Evolutionary conservation across 148 eudicot species (phyloP), one percentile per base, ranked within the genome.

Genomic region (Vaccinium macrocarpon): DNA sequence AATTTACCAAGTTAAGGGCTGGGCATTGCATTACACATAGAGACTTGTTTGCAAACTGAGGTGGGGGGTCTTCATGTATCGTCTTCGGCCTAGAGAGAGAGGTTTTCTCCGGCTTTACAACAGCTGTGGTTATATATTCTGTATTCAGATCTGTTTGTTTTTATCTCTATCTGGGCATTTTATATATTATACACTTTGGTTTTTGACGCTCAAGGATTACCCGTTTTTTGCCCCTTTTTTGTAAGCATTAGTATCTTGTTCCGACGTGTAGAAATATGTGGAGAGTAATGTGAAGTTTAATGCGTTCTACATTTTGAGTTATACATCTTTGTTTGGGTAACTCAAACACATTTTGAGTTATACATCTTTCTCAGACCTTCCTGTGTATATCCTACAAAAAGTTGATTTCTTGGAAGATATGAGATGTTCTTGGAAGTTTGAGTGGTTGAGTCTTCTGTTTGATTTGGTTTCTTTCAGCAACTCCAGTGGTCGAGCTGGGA

Each of bases 401-500:
- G 2, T 68, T 29, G 70, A 79, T 61, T 51, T 29, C 51, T 21
- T 21, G 6, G 27, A 42, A 75, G 52, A 21, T 48, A 29, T 80
- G 52, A 72, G 72, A 79, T 35, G 27, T 53, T 83, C 48, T 61
- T 59, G 48, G 25, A 27, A 13, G 10, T 46, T 25, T 80, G 61
- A 48, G 73, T 6, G 8, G 19, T 66, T 56, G 49, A 79, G 50
- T 57, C 46, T 56, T 79, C 64, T 10, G 49, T 82, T 78, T 32
- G 50, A 62, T 73, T 9, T 77, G 18, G 64, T 85, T 23, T 82
- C 35, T 84, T 89, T 87, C 92, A 95, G 98, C 88, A 80, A 85
- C 85, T 93, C 90, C 51, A 90, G 88, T 79, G 94, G 92, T 86
- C 93, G 98, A 81, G 94, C 93, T 83, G 98, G 98, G 74, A 94